phyloP scores from a whole-genome alignment of 805 yeast species.

The Phaffomyces thermotolerans region DNA sequence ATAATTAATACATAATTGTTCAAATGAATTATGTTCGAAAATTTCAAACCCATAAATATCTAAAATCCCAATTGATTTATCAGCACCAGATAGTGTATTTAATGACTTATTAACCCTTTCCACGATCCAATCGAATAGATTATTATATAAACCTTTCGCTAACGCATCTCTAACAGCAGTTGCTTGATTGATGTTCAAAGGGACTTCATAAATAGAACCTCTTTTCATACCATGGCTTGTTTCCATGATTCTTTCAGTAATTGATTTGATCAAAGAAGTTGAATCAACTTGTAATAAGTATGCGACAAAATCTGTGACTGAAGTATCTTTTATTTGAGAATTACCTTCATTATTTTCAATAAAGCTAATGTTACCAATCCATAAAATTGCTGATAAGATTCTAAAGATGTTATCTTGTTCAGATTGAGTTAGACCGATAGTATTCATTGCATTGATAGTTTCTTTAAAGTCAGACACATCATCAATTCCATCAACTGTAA shows the following conservation, averaged over 20 bases:
- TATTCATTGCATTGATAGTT: constrained; percentile 78
- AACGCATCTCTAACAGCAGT: constrained; percentile 91
- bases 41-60: constrained; percentile 97
- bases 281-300: constrained; percentile 79
- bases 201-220: constrained; percentile 92
- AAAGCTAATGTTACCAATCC: constrained; percentile 93
- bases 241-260: constrained; percentile 79
- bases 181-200: constrained; percentile 87
- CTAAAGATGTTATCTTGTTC: constrained; percentile 92
- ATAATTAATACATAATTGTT: constrained; percentile 91
- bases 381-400: constrained; percentile 73
- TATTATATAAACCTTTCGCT: constrained; percentile 89
- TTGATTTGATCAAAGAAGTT: constrained; percentile 53
- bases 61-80: constrained; percentile 81
- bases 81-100: constrained; percentile 41
- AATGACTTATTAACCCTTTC: constrained; percentile 80
- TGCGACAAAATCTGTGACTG: constrained; percentile 93
- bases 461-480: constrained; percentile 74
- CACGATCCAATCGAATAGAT: constrained; percentile 94
- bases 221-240: constrained; percentile 84
- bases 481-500: constrained; percentile 78
- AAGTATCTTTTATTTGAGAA: constrained; percentile 71
- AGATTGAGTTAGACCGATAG: constrained; percentile 71
- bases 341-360: constrained; percentile 82
- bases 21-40: constrained; percentile 90